Evolutionary conservation across 176 grass and related monocot genomes (phyloP), one percentile per base, ranked within the genome.

Genomic region (Thinopyrum elongatum): DNA sequence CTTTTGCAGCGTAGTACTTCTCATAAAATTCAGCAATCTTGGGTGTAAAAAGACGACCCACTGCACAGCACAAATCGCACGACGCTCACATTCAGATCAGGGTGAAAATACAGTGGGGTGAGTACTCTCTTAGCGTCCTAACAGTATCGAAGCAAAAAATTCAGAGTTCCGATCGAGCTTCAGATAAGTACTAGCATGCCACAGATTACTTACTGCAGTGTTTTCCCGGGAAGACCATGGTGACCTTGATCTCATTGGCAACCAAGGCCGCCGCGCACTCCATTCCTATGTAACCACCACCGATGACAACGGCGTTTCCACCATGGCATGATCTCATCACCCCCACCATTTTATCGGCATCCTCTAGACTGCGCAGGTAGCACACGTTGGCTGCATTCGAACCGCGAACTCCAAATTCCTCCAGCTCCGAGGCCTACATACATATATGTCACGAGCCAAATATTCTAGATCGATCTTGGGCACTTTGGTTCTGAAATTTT

Each of bases 231-330:
- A 98, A 98, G 75, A 95, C 86, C 86, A 95, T 89, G 78, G 90
- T 94, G 29, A 94, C 93, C 72, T 98, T 95, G 62, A 98, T 88
- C 76, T 75, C 70, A 73, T 98, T 95, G 46, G 83, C 82, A 57
- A 90, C 88, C 46, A 98, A 74, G 53, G 96, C 96, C 9, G 96
- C 93, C 23, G 96, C 79, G 71, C 93, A 98, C 86, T 98, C 93
- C 96, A 98, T 94, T 7, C 96, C 93, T 70, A 95, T 94, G 86
- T 95, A 98, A 29, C 96, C 96, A 51, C 93, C 96, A 72, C 93
- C 93, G 60, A 98, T 80, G 12, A 98, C 88, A 19, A 95, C 82
- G 39, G 91, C 93, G 46, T 93, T 84, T 65, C 92, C 92, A 38
- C 75, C 83, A 41, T 81, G 77, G 55, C 86, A 98, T 44, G 83